Evolutionary conservation across 345 rosid genomes (phyloP), one percentile per base, ranked within the genome.

Genomic region (Camelina sativa): DNA sequence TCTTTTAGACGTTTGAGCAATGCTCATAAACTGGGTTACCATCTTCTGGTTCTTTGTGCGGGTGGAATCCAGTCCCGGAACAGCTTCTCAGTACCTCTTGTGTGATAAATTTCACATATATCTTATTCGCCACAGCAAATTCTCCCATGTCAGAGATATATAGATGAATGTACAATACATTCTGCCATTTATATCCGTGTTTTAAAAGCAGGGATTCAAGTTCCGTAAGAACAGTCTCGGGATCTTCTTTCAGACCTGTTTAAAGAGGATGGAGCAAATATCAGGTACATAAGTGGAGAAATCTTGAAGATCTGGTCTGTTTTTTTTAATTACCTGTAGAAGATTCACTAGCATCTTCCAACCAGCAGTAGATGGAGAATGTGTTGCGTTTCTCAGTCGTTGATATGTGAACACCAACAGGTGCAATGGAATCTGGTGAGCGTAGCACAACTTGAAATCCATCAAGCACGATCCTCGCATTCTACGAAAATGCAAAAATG

Each of bases 391-490:
- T 88, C 81, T 76, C 82, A 11, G 88, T 82, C 77, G 41, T 85
- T 20, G 89, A 87, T 52, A 89, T 75, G 56, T 59, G 69, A 80
- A 90, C 84, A 62, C 96, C 99, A 46, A 90, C 97, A 68, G 97
- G 93, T 73, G 99, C 99, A 69, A 95, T 88, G 38, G 94, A 77
- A 84, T 88, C 90, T 57, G 90, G 74, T 60, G 99, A 95, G 82
- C 89, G 98, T 56, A 86, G 86, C 23, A 87, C 78, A 77, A 80
- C 86, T 84, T 86, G 81, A 81, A 76, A 92, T 68, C 90, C 92
- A 81, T 92, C 96, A 60, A 95, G 90, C 75, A 88, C 77, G 9
- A 95, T 90, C 80, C 89, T 81, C 71, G 91, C 92, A 86, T 89
- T 86, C 97, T 92, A 30, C 28, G 60, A 16, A 51, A 66, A 74